These are phyloP conservation scores for Leishmania mexicana DNA, from an alignment of 208 protist genomes.

Conservation along the genomic window DNA sequence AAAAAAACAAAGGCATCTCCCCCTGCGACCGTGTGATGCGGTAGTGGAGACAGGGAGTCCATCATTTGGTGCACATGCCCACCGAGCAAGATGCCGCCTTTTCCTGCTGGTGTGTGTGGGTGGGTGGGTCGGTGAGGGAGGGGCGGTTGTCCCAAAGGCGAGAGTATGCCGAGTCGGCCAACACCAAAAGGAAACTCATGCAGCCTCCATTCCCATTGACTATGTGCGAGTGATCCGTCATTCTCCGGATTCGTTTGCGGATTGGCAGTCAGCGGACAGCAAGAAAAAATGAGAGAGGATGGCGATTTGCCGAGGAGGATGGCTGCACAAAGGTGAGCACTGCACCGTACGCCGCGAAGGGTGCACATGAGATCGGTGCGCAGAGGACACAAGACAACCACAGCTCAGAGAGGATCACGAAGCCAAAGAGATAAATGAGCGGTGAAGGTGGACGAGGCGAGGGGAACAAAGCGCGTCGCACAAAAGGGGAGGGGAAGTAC, in stretches of 20 bases:
- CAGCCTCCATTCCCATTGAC: neutral
- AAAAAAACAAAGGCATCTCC: neutral
- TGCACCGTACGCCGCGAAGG: neutral
- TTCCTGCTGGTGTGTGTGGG: neutral
- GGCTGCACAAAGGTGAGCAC: neutral
- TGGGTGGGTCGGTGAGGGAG: no score
- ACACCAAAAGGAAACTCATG: neutral
- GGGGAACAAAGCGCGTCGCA: neutral
- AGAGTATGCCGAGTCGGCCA: neutral
- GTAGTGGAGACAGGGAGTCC: neutral
- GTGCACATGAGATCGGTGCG: neutral
- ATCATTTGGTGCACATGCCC: neutral
- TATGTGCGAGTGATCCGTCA: neutral
- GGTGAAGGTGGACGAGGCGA: neutral
- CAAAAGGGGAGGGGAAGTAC: neutral
- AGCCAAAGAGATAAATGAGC: neutral
- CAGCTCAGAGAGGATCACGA: neutral
- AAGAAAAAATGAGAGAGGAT: neutral
- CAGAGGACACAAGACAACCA: neutral
- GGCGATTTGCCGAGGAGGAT: neutral
- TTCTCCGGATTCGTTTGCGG: neutral
- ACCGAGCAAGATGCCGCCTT: neutral
- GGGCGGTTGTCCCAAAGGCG: neutral
- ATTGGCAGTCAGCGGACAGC: neutral
- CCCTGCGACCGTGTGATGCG: neutral